These are phyloP conservation scores for Rhamnella rubrinervis DNA, from an alignment of 331 rosid species.

Conservation along the genomic window DNA sequence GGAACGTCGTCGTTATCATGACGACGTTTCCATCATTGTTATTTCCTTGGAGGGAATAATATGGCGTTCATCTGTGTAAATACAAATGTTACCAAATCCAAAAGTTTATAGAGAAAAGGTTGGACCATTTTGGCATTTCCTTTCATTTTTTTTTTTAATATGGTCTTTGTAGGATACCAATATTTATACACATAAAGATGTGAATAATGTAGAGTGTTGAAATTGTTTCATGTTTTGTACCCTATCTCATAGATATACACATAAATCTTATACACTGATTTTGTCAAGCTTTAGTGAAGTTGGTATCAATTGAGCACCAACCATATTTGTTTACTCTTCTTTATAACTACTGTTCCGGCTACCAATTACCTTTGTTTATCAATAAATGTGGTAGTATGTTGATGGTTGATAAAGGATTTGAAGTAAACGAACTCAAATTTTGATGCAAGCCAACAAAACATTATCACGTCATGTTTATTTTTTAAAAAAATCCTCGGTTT, in stretches of 20 bases:
- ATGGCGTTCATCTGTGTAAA: constrained; percentile 70
- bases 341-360: no score
- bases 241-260: neutral
- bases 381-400: no score
- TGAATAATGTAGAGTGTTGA: neutral
- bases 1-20: constrained; percentile 77
- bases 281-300: no score
- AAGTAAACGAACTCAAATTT: no score
- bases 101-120: constrained; percentile 18
- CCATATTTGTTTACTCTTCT: no score
- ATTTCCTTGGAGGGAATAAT: constrained; percentile 72
- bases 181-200: neutral
- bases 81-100: constrained; percentile 14
- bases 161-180: neutral
- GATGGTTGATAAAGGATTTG: no score
- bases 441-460: no score
- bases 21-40: constrained; percentile 68
- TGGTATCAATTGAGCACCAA: no score
- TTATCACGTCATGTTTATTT: no score
- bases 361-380: no score
- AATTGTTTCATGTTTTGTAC: neutral
- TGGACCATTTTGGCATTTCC: constrained; percentile 10
- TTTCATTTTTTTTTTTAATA: neutral
- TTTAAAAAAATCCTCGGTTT: no score
- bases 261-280: neutral